Evolutionary conservation across 1,284 basidiomycete genomes (phyloP), one percentile per base, ranked within the genome.

Genomic region (Sutorius eximius): DNA sequence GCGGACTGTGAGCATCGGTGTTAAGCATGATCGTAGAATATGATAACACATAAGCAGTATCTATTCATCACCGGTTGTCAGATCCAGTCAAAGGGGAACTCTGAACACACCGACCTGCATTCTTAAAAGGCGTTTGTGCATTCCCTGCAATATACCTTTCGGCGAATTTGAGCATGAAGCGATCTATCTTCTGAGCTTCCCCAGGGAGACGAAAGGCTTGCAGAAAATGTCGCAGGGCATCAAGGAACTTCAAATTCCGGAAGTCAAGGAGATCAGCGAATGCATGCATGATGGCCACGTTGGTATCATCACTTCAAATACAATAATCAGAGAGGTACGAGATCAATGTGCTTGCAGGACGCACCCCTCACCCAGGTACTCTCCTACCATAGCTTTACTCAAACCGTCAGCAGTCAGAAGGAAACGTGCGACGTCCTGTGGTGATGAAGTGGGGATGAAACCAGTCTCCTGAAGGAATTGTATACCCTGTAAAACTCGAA

Each of bases 111-210:
- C 55, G 59, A 89, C 89, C 89, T 60, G 88, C 89, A 65, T 89
- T 90, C 53, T 91, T 90, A 66, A 98, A 98, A 6, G 83, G 78
- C 1, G 88, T 89, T 60, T 86, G 81, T 0, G 85, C 73, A 70
- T 98, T 97, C 54, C 87, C 87, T 36, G 87, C 91, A 60, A 96
- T 92, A 70, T 94, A 98, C 22, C 94, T 82, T 67, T 97, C 95
- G 5, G 95, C 95, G 67, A 97, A 98, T 72, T 98, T 98, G 55
- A 98, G 83, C 93, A 98, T 95, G 75, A 86, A 98, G n/a, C 95
- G 86, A 80, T 98, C 95, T 62, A 98, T 98, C 77, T 98, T 98
- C 73, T 98, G 95, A 1, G 93, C 78, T 73, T 98, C 95, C 46
- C 95, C 95, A 3, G 95, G 95, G 24, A 98, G 81, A 53, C 95